phyloP scores from a whole-genome alignment of 257 asterid genomes.

The Scutellaria barbata region DNA sequence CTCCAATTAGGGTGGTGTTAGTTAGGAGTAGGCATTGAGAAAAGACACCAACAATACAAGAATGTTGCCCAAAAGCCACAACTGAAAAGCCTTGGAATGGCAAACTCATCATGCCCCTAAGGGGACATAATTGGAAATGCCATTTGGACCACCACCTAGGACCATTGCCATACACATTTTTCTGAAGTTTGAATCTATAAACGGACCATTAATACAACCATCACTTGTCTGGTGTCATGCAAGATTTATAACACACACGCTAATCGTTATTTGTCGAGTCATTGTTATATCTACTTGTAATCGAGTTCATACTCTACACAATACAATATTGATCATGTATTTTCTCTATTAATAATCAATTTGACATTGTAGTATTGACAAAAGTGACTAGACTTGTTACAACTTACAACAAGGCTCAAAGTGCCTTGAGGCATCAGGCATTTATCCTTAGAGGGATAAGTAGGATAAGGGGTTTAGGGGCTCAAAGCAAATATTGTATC shows the following conservation, averaged over 20 bases:
- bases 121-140: slow-evolving; percentile 44
- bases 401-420: slow-evolving; percentile 11
- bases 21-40: slow-evolving; percentile 18
- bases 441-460: slow-evolving; percentile 32
- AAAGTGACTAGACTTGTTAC: neutral
- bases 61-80: slow-evolving; percentile 48
- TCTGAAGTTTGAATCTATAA: too few relatives aligned
- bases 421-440: slow-evolving; percentile 44
- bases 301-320: too few relatives aligned
- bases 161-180: slow-evolving; percentile 30
- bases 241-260: too few relatives aligned
- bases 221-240: too few relatives aligned
- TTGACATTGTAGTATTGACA: neutral
- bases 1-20: slow-evolving; percentile 27
- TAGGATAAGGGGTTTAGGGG: slow-evolving; percentile 47
- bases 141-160: slow-evolving; percentile 42
- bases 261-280: too few relatives aligned
- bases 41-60: slow-evolving; percentile 34
- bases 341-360: too few relatives aligned
- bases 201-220: too few relatives aligned
- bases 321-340: too few relatives aligned
- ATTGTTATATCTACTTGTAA: too few relatives aligned
- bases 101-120: slow-evolving; percentile 51
- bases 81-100: slow-evolving; percentile 53
- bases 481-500: slow-evolving; percentile 54